Percentiles rank a stretch among this genome's conserved stretches.
Evolutionary conservation across 2,329 filamentous ascomycete species (phyloP).

Genomic region (Tolypocladium sp.): DNA sequence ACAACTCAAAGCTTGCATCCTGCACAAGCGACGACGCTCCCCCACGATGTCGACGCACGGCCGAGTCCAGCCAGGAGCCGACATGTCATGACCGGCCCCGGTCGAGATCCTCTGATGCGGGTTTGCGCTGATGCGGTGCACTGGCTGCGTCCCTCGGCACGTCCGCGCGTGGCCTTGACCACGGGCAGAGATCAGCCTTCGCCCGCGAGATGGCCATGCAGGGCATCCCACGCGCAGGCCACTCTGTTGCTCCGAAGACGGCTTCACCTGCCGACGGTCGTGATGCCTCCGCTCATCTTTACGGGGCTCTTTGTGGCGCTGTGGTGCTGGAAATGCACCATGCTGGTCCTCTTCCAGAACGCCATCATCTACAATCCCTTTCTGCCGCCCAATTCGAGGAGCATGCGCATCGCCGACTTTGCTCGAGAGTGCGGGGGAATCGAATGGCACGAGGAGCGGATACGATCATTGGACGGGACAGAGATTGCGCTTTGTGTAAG

Average conservation of each 20-base stretch:
- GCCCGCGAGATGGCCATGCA: neutral
- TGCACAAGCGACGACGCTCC: conserved; percentile 3
- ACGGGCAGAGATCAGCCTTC: neutral
- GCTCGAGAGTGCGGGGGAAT: conserved; percentile 48
- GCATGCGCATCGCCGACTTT: conserved; percentile 59
- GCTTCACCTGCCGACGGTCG: conserved; percentile 25
- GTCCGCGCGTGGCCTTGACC: neutral
- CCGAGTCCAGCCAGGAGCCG: conserved; percentile 16
- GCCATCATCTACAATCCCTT: conserved; percentile 77
- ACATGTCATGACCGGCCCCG: conserved; percentile 16
- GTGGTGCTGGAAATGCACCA: conserved; percentile 59
- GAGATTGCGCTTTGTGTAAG: conserved; percentile 52
- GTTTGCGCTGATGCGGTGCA: neutral
- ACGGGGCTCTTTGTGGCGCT: conserved; percentile 54
- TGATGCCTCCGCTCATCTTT: conserved; percentile 62
- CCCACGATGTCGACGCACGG: conserved; percentile 8
- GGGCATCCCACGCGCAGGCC: neutral
- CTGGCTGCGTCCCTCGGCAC: neutral
- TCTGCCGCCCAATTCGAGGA: conserved; percentile 60
- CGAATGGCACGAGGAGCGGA: conserved; percentile 56
- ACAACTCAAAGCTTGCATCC: conserved; percentile 2
- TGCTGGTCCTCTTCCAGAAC: conserved; percentile 72
- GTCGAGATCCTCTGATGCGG: neutral
- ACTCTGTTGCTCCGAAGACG: conserved; percentile 8
- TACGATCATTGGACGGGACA: conserved; percentile 55